phyloP scores from a whole-genome alignment of 768 basidiomycete genomes.

The Boletus tomentosulus region DNA sequence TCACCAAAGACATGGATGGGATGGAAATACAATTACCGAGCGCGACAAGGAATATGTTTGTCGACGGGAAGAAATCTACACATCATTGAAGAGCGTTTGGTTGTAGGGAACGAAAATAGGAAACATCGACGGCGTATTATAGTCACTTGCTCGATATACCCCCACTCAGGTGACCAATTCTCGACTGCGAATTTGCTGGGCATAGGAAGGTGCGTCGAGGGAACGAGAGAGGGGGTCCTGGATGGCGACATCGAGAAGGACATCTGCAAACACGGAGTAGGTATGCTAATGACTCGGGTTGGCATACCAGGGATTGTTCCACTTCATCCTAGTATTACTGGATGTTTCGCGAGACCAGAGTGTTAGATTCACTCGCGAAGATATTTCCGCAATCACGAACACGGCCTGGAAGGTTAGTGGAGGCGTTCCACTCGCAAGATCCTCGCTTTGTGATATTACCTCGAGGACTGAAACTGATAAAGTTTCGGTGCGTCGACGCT shows the following conservation, averaged over 20 bases:
- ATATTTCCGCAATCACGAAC: background rate
- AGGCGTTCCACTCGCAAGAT: too few species aligned
- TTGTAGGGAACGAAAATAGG: background rate
- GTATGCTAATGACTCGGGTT: background rate
- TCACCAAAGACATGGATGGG: slow-evolving; percentile 81
- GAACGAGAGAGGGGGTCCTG: background rate
- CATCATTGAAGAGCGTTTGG: slow-evolving; percentile 35
- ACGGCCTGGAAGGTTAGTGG: too few species aligned
- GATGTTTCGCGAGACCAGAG: too few species aligned
- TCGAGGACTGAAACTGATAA: too few species aligned
- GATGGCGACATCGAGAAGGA: background rate
- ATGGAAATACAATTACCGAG: slow-evolving; percentile 81
- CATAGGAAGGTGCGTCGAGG: background rate
- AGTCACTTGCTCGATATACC: slow-evolving; percentile 15
- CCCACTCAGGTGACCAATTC: slow-evolving; percentile 5
- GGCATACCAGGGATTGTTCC: background rate
- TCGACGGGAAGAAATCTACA: slow-evolving; percentile 67
- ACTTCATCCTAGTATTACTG: too few species aligned
- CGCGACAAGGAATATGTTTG: slow-evolving; percentile 96
- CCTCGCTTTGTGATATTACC: too few species aligned
- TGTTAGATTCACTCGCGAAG: background rate
- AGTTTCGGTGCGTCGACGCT: too few species aligned
- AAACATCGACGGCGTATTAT: background rate
- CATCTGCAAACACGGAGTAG: too few species aligned
- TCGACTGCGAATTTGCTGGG: background rate